These are phyloP conservation scores for Phytophthora chlamydospora DNA, from an alignment of 352 stramenopile species.

Conservation along the genomic window DNA sequence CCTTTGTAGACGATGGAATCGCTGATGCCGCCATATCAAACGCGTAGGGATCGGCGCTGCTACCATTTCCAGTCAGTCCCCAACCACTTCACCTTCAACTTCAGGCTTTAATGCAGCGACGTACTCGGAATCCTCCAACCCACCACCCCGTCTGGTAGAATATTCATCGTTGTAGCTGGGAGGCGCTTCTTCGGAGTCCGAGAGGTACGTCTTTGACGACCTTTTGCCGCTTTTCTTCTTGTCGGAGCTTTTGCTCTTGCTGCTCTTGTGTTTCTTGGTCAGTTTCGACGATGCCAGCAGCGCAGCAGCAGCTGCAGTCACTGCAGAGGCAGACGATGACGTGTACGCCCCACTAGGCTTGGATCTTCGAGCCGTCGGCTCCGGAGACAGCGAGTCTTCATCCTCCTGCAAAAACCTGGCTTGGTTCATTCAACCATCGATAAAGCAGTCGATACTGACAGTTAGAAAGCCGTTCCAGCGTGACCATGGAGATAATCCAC, in stretches of 20 bases:
- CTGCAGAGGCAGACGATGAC: constrained; percentile 37
- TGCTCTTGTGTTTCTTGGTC: constrained; percentile 31
- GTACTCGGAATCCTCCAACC: constrained; percentile 31
- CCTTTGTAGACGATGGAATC: constrained; percentile 30
- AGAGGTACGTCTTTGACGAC: constrained; percentile 35
- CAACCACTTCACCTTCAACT: background rate
- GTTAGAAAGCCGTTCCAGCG: constrained; percentile 11
- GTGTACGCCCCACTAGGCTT: constrained; percentile 9
- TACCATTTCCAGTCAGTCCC: constrained; percentile 11
- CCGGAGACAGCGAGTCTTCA: constrained; percentile 56
- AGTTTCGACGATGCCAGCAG: constrained; percentile 58
- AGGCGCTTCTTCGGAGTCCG: constrained; percentile 59
- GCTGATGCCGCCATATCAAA: constrained; percentile 62
- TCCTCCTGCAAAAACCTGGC: constrained; percentile 64
- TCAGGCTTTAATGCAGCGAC: constrained; percentile 5
- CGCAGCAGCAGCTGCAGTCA: constrained; percentile 55
- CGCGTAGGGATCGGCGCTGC: constrained; percentile 70
- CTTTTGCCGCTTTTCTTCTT: constrained; percentile 36
- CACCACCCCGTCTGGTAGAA: constrained; percentile 15
- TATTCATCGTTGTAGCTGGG: constrained; percentile 60
- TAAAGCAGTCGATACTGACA: constrained; percentile 13
- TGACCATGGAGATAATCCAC: constrained; percentile 1
- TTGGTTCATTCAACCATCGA: constrained; percentile 6
- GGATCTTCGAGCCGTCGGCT: constrained; percentile 25
- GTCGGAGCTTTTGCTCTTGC: constrained; percentile 29